These are phyloP conservation scores for Salix caprea DNA, from an alignment of 345 rosid species.

Conservation along the genomic window DNA sequence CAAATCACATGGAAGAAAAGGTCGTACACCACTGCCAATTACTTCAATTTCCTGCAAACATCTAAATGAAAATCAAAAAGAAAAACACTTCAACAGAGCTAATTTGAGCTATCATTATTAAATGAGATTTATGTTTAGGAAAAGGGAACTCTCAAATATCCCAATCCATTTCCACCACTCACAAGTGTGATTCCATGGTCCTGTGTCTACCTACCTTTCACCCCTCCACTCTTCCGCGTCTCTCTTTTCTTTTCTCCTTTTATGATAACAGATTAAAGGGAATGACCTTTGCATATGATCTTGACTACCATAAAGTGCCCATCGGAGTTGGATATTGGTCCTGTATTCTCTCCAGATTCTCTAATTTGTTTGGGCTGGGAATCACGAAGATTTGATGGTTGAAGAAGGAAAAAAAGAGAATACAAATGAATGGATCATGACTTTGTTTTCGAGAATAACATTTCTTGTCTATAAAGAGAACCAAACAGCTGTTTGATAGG, in stretches of 20 bases:
- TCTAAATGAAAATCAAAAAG: neutral
- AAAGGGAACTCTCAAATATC: neutral
- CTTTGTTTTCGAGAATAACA: neutral
- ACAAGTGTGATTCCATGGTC: neutral
- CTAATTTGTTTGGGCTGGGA: neutral
- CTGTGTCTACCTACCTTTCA: slow-evolving; percentile 2
- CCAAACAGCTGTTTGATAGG: slow-evolving; percentile 1
- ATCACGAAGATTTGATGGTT: neutral
- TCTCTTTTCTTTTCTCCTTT: neutral
- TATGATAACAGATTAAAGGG: neutral
- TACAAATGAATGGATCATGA: neutral
- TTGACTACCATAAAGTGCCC: slow-evolving; percentile 4
- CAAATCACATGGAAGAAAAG: too few species aligned
- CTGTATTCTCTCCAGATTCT: slow-evolving; percentile 11
- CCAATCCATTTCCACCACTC: neutral
- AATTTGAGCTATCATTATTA: too few species aligned
- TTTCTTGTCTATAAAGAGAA: neutral
- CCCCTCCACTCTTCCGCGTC: slow-evolving; percentile 37
- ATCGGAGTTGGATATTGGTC: slow-evolving; percentile 21
- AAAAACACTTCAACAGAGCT: too few species aligned
- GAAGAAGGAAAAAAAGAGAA: neutral
- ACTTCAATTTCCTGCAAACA: neutral
- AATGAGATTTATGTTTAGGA: neutral
- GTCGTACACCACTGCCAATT: neutral
- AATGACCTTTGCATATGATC: neutral